Evolutionary conservation across 768 basidiomycete genomes (phyloP).

Genomic region (Lentinula lateritia): DNA sequence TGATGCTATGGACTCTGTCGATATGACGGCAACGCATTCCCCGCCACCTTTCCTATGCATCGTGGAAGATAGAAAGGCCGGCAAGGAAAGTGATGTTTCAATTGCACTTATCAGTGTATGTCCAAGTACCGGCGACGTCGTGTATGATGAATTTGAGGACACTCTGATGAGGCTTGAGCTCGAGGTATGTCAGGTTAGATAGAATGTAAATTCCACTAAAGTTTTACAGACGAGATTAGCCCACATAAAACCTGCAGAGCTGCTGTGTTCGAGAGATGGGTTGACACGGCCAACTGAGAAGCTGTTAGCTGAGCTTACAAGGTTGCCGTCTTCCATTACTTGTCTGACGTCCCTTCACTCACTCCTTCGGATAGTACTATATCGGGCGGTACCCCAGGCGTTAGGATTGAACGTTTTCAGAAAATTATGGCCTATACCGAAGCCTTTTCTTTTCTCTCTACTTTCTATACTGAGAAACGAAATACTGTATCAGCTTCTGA

Average conservation of each 20-base stretch:
- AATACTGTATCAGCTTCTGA: slow-evolving; percentile 33
- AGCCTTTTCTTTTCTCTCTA: slow-evolving; percentile 62
- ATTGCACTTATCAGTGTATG: slow-evolving; percentile 77
- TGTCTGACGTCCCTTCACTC: not conserved
- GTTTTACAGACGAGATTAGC: slow-evolving; percentile 70
- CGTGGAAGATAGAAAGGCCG: slow-evolving; percentile 48
- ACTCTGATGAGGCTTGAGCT: slow-evolving; percentile 82
- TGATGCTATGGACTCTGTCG: slow-evolving; percentile 68
- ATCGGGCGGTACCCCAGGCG: slow-evolving; percentile 31
- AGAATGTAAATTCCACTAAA: not conserved
- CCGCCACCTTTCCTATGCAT: slow-evolving; percentile 71
- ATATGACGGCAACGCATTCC: slow-evolving; percentile 49
- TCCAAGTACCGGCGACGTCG: slow-evolving; percentile 86
- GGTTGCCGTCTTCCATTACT: slow-evolving; percentile 31
- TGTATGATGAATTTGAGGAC: slow-evolving; percentile 91
- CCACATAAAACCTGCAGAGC: slow-evolving; percentile 78
- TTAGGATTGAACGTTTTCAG: slow-evolving; percentile 61
- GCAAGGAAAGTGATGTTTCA: slow-evolving; percentile 28
- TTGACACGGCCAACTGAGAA: slow-evolving; percentile 70
- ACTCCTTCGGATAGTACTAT: slow-evolving; percentile 11
- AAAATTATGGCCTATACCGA: slow-evolving; percentile 53
- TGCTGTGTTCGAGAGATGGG: slow-evolving; percentile 57
- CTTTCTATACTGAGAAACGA: slow-evolving; percentile 58
- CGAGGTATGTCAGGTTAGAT: slow-evolving; percentile 45
- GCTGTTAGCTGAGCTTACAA: slow-evolving; percentile 66